Conservation (phyloP, 2,329 filamentous ascomycete genomes). For the Fusarium nisikadoi region DNA sequence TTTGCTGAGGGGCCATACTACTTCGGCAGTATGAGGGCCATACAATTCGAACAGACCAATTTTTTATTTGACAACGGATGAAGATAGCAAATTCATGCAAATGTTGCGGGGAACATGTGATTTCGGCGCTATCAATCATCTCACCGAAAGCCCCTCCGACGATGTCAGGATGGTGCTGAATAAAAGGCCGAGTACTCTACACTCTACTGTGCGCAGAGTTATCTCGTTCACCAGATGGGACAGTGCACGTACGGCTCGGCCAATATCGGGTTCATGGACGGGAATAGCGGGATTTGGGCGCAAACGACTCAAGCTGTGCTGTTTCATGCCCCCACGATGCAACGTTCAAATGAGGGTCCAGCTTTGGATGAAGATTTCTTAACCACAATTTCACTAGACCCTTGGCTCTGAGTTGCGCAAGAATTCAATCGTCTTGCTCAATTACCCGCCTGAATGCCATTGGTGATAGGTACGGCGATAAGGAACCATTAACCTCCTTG, state of each 20-base stretch:
- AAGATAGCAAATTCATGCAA: constrained; percentile 12
- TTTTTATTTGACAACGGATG: constrained; percentile 6
- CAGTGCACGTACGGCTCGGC: constrained; percentile 39
- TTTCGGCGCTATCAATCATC: constrained; percentile 38
- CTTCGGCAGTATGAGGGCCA: constrained; percentile 3
- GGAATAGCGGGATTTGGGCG: constrained; percentile 26
- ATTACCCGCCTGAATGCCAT: constrained; percentile 3
- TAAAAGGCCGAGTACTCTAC: constrained; percentile 6
- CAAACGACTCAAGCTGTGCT: constrained; percentile 1
- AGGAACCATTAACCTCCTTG: constrained; percentile 17
- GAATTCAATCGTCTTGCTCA: constrained; percentile 19
- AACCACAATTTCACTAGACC: neutral
- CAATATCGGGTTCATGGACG: constrained; percentile 37
- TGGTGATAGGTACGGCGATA: constrained; percentile 19
- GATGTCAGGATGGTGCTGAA: constrained; percentile 10
- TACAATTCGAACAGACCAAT: constrained; percentile 18
- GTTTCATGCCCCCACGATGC: constrained; percentile 29
- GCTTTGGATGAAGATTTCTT: constrained; percentile 2
- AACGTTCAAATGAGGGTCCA: constrained; percentile 2
- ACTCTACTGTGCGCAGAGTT: constrained; percentile 17
- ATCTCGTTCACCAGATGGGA: neutral
- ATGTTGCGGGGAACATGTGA: constrained; percentile 34
- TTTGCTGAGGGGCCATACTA: constrained; percentile 10
- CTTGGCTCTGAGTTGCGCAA: constrained; percentile 11
- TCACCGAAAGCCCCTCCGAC: constrained; percentile 38